A percentile compares a stretch with the other conserved stretches of the same genome.
Evolutionary conservation across 345 rosid species (phyloP).

Genomic region (Eucalyptus tenuipes): DNA sequence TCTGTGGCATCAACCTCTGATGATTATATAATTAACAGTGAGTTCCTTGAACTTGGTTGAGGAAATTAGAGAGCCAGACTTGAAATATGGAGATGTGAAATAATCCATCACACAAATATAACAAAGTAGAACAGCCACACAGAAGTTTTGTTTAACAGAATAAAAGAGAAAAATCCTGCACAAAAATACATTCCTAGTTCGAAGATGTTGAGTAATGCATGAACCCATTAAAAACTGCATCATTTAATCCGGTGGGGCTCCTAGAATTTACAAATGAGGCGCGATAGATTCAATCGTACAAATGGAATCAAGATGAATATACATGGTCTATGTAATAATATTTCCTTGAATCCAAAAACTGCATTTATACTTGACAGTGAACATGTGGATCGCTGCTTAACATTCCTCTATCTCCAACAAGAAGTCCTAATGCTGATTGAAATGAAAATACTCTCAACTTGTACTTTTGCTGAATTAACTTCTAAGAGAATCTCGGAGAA

Average conservation of each 20-base stretch:
- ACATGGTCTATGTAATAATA: background rate
- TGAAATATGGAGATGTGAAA: background rate
- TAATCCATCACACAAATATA: background rate
- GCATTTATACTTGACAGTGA: background rate
- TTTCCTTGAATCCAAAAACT: background rate
- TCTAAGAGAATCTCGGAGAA: background rate
- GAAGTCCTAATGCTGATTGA: background rate
- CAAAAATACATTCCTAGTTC: background rate
- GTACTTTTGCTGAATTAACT: background rate
- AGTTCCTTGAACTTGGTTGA: background rate
- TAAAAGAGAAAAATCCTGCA: background rate
- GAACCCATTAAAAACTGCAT: background rate
- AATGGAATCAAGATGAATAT: background rate
- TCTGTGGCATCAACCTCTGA: constrained; percentile 54
- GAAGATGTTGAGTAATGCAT: background rate
- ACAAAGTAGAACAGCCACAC: background rate
- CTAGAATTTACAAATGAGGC: background rate
- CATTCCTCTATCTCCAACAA: background rate
- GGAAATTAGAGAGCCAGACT: background rate
- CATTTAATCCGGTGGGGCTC: background rate
- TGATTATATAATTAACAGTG: background rate
- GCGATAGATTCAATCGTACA: background rate
- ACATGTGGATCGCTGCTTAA: background rate
- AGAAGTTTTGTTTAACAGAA: background rate
- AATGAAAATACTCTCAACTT: background rate